These are phyloP conservation scores for Syncephalastrum contaminatum DNA, from an alignment of 371 early-diverging fungal genomes.

Conservation along the genomic window DNA sequence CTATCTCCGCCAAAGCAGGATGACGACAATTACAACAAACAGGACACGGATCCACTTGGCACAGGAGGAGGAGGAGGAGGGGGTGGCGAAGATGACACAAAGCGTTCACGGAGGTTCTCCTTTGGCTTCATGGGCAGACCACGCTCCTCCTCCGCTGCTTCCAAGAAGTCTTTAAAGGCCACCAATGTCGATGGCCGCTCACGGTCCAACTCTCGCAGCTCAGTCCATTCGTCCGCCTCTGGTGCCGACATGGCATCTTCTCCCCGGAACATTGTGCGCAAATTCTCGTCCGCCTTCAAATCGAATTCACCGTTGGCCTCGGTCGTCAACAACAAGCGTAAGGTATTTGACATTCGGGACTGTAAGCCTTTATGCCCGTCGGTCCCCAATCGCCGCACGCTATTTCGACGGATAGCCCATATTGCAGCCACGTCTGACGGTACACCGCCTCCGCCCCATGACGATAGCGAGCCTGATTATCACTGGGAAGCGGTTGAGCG, in stretches of 20 bases:
- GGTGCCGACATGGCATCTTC: slow-evolving; percentile 32
- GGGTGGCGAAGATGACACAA: slow-evolving; percentile 3
- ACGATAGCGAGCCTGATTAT: slow-evolving; percentile 52
- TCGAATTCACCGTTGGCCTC: slow-evolving; percentile 1
- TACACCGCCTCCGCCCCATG: not conserved
- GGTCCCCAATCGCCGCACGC: slow-evolving; percentile 57
- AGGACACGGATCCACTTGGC: slow-evolving; percentile 5
- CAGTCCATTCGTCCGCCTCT: slow-evolving; percentile 40
- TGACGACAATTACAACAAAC: not conserved
- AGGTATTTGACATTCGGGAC: slow-evolving; percentile 4
- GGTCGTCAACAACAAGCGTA: slow-evolving; percentile 16
- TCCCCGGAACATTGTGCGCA: slow-evolving; percentile 45
- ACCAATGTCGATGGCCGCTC: slow-evolving; percentile 17
- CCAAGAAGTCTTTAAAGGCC: slow-evolving; percentile 30
- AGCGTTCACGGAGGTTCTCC: slow-evolving; percentile 30
- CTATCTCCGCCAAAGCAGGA: slow-evolving; percentile 39
- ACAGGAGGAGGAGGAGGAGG: not conserved
- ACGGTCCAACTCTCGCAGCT: slow-evolving; percentile 45
- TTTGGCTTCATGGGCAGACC: slow-evolving; percentile 45
- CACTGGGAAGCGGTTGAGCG: slow-evolving; percentile 88
- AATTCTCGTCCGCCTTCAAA: slow-evolving; percentile 42
- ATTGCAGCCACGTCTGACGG: slow-evolving; percentile 21
- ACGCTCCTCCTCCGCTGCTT: slow-evolving; percentile 42
- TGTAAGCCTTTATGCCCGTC: slow-evolving; percentile 53
- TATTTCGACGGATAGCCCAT: slow-evolving; percentile 68